phyloP scores from a whole-genome alignment of 2,329 filamentous ascomycete species.

The Colletotrichum karsti region DNA sequence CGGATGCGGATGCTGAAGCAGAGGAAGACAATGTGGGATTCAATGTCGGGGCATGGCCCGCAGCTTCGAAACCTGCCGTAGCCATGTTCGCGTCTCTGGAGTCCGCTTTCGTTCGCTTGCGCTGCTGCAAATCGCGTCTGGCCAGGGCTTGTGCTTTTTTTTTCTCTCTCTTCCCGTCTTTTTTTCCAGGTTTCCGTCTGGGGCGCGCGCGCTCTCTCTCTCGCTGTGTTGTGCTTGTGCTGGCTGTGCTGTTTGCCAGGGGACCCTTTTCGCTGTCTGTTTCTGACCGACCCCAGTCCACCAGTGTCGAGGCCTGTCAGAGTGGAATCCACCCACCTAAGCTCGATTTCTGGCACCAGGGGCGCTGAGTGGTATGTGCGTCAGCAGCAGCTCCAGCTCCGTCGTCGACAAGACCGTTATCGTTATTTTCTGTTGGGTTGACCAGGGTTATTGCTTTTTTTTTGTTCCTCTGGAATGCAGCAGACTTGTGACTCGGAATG shows the following conservation, averaged over 20 bases:
- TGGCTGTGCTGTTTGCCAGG: neutral
- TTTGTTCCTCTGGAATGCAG: neutral
- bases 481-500: constrained; percentile 4
- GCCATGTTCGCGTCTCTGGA: constrained; percentile 26
- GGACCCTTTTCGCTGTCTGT: constrained; percentile 9
- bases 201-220: neutral
- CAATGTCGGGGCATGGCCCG: constrained; percentile 27
- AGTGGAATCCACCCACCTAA: constrained; percentile 14
- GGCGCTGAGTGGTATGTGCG: constrained; percentile 22
- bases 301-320: neutral
- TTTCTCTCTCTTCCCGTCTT: neutral
- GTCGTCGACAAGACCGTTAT: constrained; percentile 13
- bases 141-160: constrained; percentile 10
- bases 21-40: constrained; percentile 27
- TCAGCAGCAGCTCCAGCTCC: neutral
- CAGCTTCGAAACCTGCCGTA: constrained; percentile 27
- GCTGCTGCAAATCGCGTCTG: neutral
- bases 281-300: constrained; percentile 22
- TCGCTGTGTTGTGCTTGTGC: neutral
- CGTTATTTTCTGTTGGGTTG: constrained; percentile 9
- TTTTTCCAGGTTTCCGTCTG: neutral
- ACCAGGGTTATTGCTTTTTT: neutral
- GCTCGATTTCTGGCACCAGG: neutral
- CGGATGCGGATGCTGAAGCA: constrained; percentile 8
- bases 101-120: constrained; percentile 25